Conservation (phyloP, 2,329 filamentous ascomycete genomes). For the Tolypocladium paradoxum region DNA sequence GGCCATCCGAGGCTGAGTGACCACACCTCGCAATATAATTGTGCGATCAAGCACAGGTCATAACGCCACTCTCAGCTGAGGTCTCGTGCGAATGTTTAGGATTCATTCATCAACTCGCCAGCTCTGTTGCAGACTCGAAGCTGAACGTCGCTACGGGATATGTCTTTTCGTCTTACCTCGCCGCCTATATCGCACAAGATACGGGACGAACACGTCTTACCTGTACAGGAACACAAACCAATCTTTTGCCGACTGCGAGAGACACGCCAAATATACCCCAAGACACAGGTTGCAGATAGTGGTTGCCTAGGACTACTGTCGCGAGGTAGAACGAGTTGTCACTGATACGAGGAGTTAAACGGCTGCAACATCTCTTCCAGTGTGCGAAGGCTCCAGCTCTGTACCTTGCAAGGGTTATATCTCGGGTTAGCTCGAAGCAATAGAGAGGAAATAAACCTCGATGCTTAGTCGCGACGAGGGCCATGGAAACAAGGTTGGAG, state of each 20-base stretch:
- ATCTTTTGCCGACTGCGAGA: not conserved
- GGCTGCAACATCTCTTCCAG: too few species aligned
- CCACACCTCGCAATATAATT: not conserved
- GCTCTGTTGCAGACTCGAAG: not conserved
- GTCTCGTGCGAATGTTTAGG: not conserved
- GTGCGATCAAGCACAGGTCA: not conserved
- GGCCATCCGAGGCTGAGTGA: not conserved
- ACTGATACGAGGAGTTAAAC: not conserved
- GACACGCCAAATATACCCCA: not conserved
- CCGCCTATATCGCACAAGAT: not conserved
- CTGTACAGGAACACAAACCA: not conserved
- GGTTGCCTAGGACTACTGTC: not conserved
- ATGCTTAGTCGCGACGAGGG: too few species aligned
- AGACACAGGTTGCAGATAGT: not conserved
- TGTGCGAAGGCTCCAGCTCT: too few species aligned
- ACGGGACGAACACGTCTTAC: not conserved
- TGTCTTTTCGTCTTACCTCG: not conserved
- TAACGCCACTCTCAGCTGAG: not conserved
- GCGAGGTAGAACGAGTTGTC: not conserved
- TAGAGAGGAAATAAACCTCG: too few species aligned
- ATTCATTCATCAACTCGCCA: not conserved
- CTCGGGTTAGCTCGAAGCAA: too few species aligned
- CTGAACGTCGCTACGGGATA: not conserved
- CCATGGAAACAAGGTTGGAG: too few species aligned
- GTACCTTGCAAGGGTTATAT: too few species aligned